These are phyloP conservation scores for Suhomyces yuchorum DNA, from an alignment of 1,139 yeast genomes.

Conservation along the genomic window DNA sequence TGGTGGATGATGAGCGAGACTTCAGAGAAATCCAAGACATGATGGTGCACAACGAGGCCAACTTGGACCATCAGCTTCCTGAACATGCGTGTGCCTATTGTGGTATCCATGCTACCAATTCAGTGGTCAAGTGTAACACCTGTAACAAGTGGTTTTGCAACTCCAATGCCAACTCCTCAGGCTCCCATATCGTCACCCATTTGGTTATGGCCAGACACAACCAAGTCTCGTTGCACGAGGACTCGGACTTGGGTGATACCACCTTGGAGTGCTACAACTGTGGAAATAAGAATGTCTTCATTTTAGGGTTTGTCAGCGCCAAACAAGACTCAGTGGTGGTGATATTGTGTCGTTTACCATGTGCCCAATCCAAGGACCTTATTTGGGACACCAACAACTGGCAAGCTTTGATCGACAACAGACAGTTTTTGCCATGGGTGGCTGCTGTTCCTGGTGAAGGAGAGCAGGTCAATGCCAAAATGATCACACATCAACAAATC, in stretches of 20 bases:
- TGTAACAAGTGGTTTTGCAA: conserved; percentile 94
- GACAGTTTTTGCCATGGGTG: conserved; percentile 81
- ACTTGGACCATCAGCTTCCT: conserved; percentile 19
- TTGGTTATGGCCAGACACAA: conserved; percentile 81
- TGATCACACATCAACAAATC: conserved; percentile 66
- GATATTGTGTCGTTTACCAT: conserved; percentile 83
- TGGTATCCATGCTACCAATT: conserved; percentile 65
- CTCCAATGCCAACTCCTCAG: conserved; percentile 58
- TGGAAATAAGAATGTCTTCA: conserved; percentile 79
- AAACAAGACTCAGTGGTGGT: conserved; percentile 87
- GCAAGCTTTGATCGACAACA: conserved; percentile 83
- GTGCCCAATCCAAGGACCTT: conserved; percentile 72
- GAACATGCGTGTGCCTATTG: conserved; percentile 70
- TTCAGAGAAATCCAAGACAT: conserved; percentile 4
- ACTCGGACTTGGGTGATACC: conserved; percentile 83
- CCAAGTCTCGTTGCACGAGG: conserved; percentile 71
- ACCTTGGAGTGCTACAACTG: conserved; percentile 88
- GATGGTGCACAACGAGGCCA: conserved; percentile 8
- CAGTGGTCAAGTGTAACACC: conserved; percentile 74
- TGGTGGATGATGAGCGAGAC: conserved; percentile 3
- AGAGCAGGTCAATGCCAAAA: conserved; percentile 55
- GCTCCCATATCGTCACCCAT: conserved; percentile 88
- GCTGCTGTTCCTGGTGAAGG: conserved; percentile 69
- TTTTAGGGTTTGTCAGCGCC: conserved; percentile 86
- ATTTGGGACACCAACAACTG: conserved; percentile 90